Conservation (phyloP, 2,329 filamentous ascomycete species). For the Phialophora chinensis region DNA sequence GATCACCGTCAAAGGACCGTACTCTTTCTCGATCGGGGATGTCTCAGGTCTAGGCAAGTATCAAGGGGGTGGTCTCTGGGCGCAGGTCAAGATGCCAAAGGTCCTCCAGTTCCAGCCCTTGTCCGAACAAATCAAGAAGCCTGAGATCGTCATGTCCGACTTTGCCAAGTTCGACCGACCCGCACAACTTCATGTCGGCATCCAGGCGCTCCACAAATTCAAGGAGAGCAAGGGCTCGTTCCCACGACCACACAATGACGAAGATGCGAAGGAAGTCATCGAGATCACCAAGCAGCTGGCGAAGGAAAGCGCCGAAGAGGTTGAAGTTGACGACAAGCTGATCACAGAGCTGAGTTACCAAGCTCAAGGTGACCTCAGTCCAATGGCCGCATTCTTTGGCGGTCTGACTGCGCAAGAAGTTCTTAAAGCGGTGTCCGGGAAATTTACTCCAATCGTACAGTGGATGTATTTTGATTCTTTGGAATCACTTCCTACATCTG, state of each 20-base stretch:
- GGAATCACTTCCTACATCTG: constrained; percentile 84
- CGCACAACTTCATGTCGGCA: constrained; percentile 85
- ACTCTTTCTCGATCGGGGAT: constrained; percentile 96
- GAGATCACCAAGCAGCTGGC: constrained; percentile 77
- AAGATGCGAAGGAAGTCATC: constrained; percentile 79
- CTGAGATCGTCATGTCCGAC: constrained; percentile 89
- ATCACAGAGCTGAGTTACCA: constrained; percentile 94
- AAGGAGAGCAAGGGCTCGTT: constrained; percentile 71
- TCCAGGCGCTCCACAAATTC: constrained; percentile 91
- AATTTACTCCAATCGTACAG: constrained; percentile 94
- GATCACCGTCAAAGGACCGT: constrained; percentile 91
- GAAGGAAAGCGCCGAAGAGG: constrained; percentile 68
- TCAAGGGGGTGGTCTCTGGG: constrained; percentile 84
- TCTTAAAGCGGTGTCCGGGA: constrained; percentile 94
- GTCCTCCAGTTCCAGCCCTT: constrained; percentile 86
- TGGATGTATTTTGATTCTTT: constrained; percentile 98
- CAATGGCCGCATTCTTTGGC: constrained; percentile 94
- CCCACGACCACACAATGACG: constrained; percentile 81
- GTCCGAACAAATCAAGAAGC: constrained; percentile 77
- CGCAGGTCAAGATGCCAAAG: constrained; percentile 99
- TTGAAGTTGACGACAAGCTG: constrained; percentile 89
- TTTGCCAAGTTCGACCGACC: constrained; percentile 98
- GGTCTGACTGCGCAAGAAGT: constrained; percentile 93
- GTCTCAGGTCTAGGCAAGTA: constrained; percentile 87
- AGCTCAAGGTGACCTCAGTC: constrained; percentile 85